Conservation (phyloP, 345 rosid species). For the Abelmoschus esculentus region DNA sequence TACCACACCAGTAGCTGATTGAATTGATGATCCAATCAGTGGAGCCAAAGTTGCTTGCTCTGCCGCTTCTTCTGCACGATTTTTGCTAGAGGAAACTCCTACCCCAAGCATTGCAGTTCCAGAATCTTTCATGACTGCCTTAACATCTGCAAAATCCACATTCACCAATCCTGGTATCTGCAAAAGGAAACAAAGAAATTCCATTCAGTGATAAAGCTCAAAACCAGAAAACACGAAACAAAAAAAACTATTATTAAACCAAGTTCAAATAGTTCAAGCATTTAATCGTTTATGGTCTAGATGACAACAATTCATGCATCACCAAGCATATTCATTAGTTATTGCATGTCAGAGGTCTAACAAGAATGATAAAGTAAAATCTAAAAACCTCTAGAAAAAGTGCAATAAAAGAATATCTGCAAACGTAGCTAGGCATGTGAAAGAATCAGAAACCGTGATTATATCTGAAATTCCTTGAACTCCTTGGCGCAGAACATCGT, state of each 20-base stretch:
- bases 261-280: conserved; percentile 11
- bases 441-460: conserved; percentile 59
- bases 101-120: conserved; percentile 99
- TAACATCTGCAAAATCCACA: conserved; percentile 98
- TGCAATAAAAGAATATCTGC: not conserved
- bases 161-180: conserved; percentile 98
- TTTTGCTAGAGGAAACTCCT: conserved; percentile 96
- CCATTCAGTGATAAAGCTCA: not conserved
- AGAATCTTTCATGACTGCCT: conserved; percentile 96
- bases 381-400: not conserved
- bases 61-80: conserved; percentile 99
- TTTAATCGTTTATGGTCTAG: not conserved
- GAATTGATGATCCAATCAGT: conserved; percentile 93
- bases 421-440: not conserved
- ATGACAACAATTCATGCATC: not conserved
- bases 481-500: conserved; percentile 93
- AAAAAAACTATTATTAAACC: conserved; percentile 19
- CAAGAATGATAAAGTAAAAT: not conserved
- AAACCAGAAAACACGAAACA: not conserved
- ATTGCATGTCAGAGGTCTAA: not conserved
- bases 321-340: not conserved
- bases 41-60: conserved; percentile 98
- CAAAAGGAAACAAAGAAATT: conserved; percentile 9
- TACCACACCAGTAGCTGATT: conserved; percentile 95
- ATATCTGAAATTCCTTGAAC: conserved; percentile 99